phyloP scores from a whole-genome alignment of 805 yeast species.

The Komagataella pastoris region DNA sequence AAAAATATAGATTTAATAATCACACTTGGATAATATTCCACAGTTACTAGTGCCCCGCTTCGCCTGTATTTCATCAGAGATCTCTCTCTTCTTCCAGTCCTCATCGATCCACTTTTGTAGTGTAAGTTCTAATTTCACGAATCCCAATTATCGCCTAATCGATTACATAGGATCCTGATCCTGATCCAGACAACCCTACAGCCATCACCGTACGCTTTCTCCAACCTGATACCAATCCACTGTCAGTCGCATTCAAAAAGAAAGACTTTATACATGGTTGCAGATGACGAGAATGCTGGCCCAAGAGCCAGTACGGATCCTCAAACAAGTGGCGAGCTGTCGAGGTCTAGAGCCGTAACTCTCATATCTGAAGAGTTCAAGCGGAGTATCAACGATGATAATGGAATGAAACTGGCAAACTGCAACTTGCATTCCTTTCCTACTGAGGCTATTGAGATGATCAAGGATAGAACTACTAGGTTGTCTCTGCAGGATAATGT shows the following conservation, averaged over 20 bases:
- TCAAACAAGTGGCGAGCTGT: background rate
- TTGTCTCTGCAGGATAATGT: slow-evolving; percentile 41
- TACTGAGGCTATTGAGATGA: slow-evolving; percentile 7
- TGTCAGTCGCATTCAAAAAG: background rate
- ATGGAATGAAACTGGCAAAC: slow-evolving; percentile 24
- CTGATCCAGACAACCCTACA: background rate
- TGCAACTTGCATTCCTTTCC: slow-evolving; percentile 25
- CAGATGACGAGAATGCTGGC: background rate
- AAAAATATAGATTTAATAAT: too few species aligned
- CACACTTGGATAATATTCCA: too few species aligned
- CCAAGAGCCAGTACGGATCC: background rate
- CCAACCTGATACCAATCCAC: background rate
- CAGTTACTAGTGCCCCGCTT: too few species aligned
- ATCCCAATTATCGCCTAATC: background rate
- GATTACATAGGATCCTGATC: background rate
- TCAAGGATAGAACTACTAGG: slow-evolving; percentile 25
- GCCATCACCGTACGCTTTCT: background rate
- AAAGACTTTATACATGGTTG: background rate
- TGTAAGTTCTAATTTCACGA: background rate
- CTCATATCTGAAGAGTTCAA: slow-evolving; percentile 12
- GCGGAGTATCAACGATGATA: slow-evolving; percentile 8
- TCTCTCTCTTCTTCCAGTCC: too few species aligned
- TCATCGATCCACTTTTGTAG: background rate
- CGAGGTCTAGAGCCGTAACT: background rate
- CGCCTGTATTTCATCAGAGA: too few species aligned